phyloP scores from a whole-genome alignment of 768 basidiomycete species.

The Mrakia frigida region DNA sequence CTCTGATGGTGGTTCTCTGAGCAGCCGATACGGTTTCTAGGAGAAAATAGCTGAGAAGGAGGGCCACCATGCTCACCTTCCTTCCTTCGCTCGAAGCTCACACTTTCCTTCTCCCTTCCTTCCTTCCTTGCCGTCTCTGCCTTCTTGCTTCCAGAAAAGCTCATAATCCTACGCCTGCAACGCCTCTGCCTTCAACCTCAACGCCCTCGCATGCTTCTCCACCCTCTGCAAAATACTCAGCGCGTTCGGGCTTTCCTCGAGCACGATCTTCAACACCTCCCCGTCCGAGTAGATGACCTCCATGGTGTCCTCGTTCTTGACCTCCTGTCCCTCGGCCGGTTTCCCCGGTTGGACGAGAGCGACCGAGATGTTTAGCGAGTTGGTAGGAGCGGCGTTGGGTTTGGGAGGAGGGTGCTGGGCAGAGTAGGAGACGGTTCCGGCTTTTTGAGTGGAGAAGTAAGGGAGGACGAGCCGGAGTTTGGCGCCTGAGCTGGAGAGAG shows the following conservation, averaged over 20 bases:
- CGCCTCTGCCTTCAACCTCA: slow-evolving; percentile 14
- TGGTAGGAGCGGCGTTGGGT: background rate
- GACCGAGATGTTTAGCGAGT: background rate
- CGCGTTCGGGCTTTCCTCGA: background rate
- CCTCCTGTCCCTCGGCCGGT: background rate
- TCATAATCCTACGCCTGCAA: background rate
- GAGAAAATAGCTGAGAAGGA: background rate
- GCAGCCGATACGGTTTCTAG: no score
- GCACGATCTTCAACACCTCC: background rate
- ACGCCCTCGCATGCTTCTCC: slow-evolving; percentile 9
- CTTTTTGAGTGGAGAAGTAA: background rate
- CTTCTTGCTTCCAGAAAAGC: background rate
- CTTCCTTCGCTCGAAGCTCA: background rate
- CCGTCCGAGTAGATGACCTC: slow-evolving; percentile 1
- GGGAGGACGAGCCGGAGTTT: slow-evolving; percentile 12
- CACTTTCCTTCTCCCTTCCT: background rate
- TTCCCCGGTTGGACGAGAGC: background rate
- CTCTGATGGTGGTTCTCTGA: no score
- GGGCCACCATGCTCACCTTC: background rate
- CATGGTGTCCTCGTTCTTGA: slow-evolving; percentile 2
- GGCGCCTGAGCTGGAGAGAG: background rate
- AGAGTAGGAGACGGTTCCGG: background rate
- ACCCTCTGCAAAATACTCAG: background rate
- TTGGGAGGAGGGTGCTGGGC: background rate
- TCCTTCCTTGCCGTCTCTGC: background rate